A percentile compares a stretch with the other conserved stretches of the same genome.
Evolutionary conservation across 192 early-diverging fungal genomes (phyloP).

Genomic region (Coemansia sp.): DNA sequence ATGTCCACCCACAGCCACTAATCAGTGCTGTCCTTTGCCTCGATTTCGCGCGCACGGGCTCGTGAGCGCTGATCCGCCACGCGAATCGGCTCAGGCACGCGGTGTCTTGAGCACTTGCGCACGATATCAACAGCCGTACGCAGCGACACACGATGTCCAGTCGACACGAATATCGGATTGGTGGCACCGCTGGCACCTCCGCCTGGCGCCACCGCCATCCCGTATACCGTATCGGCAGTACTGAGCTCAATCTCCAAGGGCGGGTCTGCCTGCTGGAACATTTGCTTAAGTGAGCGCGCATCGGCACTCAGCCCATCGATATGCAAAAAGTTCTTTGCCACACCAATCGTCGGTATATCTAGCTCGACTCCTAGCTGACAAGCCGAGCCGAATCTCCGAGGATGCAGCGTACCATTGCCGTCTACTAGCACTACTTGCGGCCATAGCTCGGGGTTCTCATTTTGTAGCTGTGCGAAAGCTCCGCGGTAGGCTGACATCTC

Average conservation of each 20-base stretch:
- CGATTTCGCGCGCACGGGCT: constrained; percentile 21
- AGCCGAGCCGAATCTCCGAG: constrained; percentile 83
- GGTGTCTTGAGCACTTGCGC: constrained; percentile 58
- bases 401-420: constrained; percentile 87
- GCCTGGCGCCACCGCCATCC: constrained; percentile 56
- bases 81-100: constrained; percentile 90
- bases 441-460: constrained; percentile 53
- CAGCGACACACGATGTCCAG: constrained; percentile 76
- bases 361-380: constrained; percentile 75
- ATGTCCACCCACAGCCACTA: neutral
- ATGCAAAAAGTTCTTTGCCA: constrained; percentile 87
- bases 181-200: constrained; percentile 17
- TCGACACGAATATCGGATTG: constrained; percentile 87
- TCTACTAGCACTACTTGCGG: constrained; percentile 85
- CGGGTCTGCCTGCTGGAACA: constrained; percentile 32
- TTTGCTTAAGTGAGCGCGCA: constrained; percentile 57
- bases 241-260: constrained; percentile 48
- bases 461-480: constrained; percentile 59
- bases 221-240: constrained; percentile 50
- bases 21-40: neutral
- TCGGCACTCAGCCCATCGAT: constrained; percentile 58
- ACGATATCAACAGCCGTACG: constrained; percentile 71
- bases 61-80: constrained; percentile 67
- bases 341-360: constrained; percentile 78
- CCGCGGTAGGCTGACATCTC: constrained; percentile 66